Evolutionary conservation across 495 filamentous ascomycete species (phyloP).

Genomic region (Sporormia fimetaria): DNA sequence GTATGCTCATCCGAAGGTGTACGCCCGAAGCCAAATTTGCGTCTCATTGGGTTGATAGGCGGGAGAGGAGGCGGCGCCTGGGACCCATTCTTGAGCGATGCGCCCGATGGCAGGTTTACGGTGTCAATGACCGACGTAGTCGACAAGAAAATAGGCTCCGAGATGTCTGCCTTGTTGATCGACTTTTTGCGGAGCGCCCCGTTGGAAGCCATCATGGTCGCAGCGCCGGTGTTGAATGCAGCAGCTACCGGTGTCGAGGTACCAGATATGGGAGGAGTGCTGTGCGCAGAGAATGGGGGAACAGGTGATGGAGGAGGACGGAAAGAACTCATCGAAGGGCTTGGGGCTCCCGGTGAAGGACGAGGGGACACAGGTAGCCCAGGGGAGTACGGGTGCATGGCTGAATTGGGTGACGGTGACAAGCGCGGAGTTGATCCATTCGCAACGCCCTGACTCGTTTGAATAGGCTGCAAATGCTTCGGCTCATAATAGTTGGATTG

Average conservation of each 20-base stretch:
- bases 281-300: constrained; percentile 44
- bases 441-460: constrained; percentile 13
- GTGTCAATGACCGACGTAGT: constrained; percentile 57
- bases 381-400: constrained; percentile 10
- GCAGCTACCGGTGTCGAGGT: constrained; percentile 30
- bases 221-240: constrained; percentile 19
- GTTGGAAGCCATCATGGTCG: constrained; percentile 28
- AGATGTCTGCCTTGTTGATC: constrained; percentile 66
- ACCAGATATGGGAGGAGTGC: constrained; percentile 44
- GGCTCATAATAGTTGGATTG: constrained; percentile 29
- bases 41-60: constrained; percentile 32
- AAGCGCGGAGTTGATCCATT: constrained; percentile 13
- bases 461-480: constrained; percentile 26
- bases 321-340: constrained; percentile 13
- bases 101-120: constrained; percentile 33
- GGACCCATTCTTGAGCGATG: constrained; percentile 33
- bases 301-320: constrained; percentile 29
- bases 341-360: constrained; percentile 19
- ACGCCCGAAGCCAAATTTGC: constrained; percentile 27
- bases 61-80: constrained; percentile 28
- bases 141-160: constrained; percentile 71
- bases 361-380: constrained; percentile 22
- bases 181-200: constrained; percentile 45
- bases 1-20: constrained; percentile 8
- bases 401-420: constrained; percentile 15